phyloP scores from a whole-genome alignment of 2,329 filamentous ascomycete species.

The Biscogniauxia marginata region DNA sequence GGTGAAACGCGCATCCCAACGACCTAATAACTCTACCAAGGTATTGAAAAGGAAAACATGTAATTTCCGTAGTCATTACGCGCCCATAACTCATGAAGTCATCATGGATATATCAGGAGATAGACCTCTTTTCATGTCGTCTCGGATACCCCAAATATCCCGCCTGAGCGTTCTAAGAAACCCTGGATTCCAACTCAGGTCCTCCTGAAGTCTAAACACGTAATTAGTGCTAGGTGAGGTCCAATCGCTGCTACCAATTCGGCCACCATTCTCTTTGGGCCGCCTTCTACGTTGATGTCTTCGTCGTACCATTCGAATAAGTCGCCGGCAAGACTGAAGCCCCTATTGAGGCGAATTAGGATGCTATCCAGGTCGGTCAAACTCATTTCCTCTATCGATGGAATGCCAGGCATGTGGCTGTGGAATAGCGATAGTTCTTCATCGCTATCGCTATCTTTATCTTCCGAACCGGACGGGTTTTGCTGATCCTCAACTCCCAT shows the following conservation, averaged over 20 bases:
- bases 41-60: too few species aligned
- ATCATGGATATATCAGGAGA: not conserved
- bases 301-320: slow-evolving; percentile 57
- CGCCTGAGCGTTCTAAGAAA: not conserved
- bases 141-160: not conserved
- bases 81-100: too few species aligned
- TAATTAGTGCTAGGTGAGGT: slow-evolving; percentile 51
- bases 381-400: slow-evolving; percentile 52
- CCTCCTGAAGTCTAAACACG: slow-evolving; percentile 57
- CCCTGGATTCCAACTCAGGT: not conserved
- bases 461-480: slow-evolving; percentile 4
- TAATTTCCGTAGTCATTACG: too few species aligned
- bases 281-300: slow-evolving; percentile 46
- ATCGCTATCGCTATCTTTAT: slow-evolving; percentile 13
- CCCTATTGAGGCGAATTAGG: slow-evolving; percentile 46
- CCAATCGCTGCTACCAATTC: slow-evolving; percentile 68
- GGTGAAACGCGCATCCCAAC: too few species aligned
- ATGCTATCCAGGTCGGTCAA: slow-evolving; percentile 59
- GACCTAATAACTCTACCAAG: too few species aligned
- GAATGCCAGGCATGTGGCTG: slow-evolving; percentile 66
- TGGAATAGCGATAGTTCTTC: slow-evolving; percentile 48
- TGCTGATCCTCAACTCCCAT: slow-evolving; percentile 11
- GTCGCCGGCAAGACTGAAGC: slow-evolving; percentile 28
- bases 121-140: not conserved
- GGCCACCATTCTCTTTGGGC: slow-evolving; percentile 62